Base-by-base conservation (phyloP, 2,329 filamentous ascomycete species). In the Fusarium brevicatenulatum region DNA sequence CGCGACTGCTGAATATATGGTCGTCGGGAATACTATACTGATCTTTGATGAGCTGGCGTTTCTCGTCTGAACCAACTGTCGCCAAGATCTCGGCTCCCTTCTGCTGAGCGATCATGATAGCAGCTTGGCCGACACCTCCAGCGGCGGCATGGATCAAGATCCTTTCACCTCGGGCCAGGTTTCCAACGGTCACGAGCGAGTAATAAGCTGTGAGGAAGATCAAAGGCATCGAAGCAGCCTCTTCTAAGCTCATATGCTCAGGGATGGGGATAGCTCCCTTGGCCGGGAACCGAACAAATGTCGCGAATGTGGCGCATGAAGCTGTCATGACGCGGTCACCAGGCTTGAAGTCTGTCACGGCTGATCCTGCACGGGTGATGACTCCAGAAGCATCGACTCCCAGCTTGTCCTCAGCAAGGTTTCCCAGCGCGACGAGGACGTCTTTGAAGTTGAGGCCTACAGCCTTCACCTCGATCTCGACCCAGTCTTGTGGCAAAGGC, bases 391-490 rank as follows among this genome's bases (percentile, higher is more conserved):
- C 49, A 47, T 64, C 61, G 16, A 56, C 54, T 10, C 54, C 57
- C 16, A 59, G 37, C 23, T 50, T 47, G 9, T 56, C 49, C 18
- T 47, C 61, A 8, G 54, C 54, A 37, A 61, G 50, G 18, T 65
- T 57, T 7, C 62, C 62, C 12, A 65, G 30, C 4, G 62, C 34
- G n/a, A 65, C 52, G 6, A 65, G 62, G 9, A 61, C 55, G 12
- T 61, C 62, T 36, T 65, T 60, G 7, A 65, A 60, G 47, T 65
- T 61, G n/a, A 65, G 39, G 7, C 46, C 62, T 18, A 60, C 50
- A 9, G 47, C 16, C 15, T 36, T 57, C 15, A 49, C 62, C 21
- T 65, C 39, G 30, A 65, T 65, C 40, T 65, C 40, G 4, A 65
- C 40, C 46, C 59, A 49, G 6, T 53, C 47, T 12, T 49, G 21